phyloP scores from a whole-genome alignment of 768 basidiomycete species.

The Lentinus brumalis region DNA sequence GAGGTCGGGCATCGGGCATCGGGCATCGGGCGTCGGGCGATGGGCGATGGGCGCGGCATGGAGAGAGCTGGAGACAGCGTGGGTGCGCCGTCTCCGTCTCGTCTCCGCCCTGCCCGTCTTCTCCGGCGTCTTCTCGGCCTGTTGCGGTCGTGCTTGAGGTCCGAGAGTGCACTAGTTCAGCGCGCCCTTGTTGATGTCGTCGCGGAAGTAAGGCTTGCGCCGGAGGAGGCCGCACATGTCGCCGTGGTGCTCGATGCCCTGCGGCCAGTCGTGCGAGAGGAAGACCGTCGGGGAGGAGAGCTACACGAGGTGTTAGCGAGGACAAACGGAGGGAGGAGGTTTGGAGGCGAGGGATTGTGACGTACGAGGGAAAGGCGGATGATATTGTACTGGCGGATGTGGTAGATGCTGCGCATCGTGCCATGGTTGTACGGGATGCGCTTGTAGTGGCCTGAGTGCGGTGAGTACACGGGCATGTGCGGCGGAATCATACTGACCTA shows the following conservation, averaged over 20 bases:
- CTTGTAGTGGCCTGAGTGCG: slow-evolving; percentile 70
- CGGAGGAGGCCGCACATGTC: slow-evolving; percentile 64
- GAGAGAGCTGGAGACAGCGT: too few relatives aligned
- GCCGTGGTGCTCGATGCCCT: slow-evolving; percentile 80
- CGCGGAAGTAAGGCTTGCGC: slow-evolving; percentile 75
- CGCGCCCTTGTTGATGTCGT: slow-evolving; percentile 64
- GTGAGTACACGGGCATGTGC: neutral
- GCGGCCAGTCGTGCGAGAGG: slow-evolving; percentile 97
- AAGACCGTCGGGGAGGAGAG: slow-evolving; percentile 71
- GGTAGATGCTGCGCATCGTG: slow-evolving; percentile 83
- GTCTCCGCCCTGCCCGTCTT: too few relatives aligned
- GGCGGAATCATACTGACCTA: slow-evolving; percentile 43
- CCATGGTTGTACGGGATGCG: slow-evolving; percentile 75
- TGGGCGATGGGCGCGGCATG: too few relatives aligned
- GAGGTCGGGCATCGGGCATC: too few relatives aligned
- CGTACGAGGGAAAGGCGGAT: slow-evolving; percentile 73
- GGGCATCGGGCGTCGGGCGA: too few relatives aligned
- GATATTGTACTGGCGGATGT: slow-evolving; percentile 85
- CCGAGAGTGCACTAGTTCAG: too few relatives aligned
- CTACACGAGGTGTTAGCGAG: slow-evolving; percentile 32
- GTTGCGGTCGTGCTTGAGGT: too few relatives aligned
- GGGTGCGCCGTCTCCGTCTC: too few relatives aligned
- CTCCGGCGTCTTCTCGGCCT: too few relatives aligned
- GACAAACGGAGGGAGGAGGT: neutral
- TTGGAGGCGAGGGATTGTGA: neutral